These are phyloP conservation scores for Orbilia javanica DNA, from an alignment of 2,329 filamentous ascomycete genomes.

Conservation along the genomic window DNA sequence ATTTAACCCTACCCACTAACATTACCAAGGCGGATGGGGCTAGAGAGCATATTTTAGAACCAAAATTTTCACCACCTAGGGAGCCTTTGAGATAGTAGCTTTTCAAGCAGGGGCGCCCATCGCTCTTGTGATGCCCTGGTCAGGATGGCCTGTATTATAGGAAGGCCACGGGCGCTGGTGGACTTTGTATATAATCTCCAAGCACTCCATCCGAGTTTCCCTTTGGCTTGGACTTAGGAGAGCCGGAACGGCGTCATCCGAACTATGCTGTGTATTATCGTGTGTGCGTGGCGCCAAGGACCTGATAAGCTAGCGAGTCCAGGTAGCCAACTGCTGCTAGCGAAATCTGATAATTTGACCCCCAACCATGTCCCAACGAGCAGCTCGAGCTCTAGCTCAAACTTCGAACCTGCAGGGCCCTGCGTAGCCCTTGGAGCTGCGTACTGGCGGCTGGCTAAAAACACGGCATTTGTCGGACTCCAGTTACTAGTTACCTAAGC, in stretches of 20 bases:
- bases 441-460: conserved; percentile 11
- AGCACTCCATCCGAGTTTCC: neutral
- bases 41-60: neutral
- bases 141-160: neutral
- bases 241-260: conserved; percentile 4
- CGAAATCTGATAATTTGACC: conserved; percentile 4
- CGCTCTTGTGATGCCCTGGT: neutral
- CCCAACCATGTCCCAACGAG: conserved; percentile 19
- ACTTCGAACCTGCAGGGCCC: conserved; percentile 12
- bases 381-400: conserved; percentile 5
- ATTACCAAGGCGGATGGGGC: no score
- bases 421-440: neutral
- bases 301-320: conserved; percentile 9
- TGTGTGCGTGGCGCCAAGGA: conserved; percentile 15
- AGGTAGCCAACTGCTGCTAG: conserved; percentile 1
- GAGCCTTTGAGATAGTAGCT: neutral
- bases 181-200: neutral
- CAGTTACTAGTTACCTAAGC: conserved; percentile 34
- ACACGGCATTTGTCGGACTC: conserved; percentile 2
- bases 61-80: neutral
- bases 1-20: neutral
- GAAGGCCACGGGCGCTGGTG: neutral
- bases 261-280: neutral
- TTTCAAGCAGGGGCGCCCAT: neutral
- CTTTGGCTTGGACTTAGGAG: neutral